A percentile compares a stretch with the other conserved stretches of the same genome.
Conservation (phyloP, 768 basidiomycete genomes). For the Lactarius evosmus region DNA sequence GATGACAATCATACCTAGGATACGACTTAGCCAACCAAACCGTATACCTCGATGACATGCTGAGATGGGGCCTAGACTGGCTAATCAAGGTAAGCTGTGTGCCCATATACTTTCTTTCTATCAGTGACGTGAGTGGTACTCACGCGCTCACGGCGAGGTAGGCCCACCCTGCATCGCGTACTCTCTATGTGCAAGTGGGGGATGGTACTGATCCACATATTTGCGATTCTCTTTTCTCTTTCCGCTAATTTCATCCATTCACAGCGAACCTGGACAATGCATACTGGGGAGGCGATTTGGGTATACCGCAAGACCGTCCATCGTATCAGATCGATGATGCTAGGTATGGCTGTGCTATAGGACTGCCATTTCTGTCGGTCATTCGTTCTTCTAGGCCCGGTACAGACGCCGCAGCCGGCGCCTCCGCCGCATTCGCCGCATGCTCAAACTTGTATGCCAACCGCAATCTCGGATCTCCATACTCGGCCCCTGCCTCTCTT, state of each 20-base stretch:
- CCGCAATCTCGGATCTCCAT: conserved; percentile 50
- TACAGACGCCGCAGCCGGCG: conserved; percentile 83
- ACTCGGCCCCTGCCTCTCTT: conserved; percentile 60
- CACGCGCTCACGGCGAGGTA: conserved; percentile 33
- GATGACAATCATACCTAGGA: conserved; percentile 41
- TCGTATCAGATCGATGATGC: conserved; percentile 77
- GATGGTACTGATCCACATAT: conserved; percentile 42
- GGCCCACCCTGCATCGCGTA: conserved; percentile 75
- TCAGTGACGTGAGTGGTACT: not conserved
- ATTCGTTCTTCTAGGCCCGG: conserved; percentile 52
- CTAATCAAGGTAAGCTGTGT: conserved; percentile 67
- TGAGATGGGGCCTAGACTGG: conserved; percentile 92
- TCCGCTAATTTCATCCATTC: not conserved
- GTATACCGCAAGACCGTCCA: conserved; percentile 70
- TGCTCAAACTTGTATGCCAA: conserved; percentile 79
- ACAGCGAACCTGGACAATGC: conserved; percentile 60
- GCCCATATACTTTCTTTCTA: not conserved
- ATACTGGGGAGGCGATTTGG: conserved; percentile 88
- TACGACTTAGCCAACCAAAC: conserved; percentile 87
- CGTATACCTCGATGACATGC: conserved; percentile 84
- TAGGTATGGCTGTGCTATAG: conserved; percentile 33
- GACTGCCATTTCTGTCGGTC: not conserved
- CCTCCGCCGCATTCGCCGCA: conserved; percentile 84
- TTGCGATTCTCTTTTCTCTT: conserved; percentile 10
- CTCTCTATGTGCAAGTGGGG: conserved; percentile 76